Percentiles rank a stretch among this genome's conserved stretches.
Conservation (phyloP, 2,329 filamentous ascomycete genomes). For the Apiospora sp. region DNA sequence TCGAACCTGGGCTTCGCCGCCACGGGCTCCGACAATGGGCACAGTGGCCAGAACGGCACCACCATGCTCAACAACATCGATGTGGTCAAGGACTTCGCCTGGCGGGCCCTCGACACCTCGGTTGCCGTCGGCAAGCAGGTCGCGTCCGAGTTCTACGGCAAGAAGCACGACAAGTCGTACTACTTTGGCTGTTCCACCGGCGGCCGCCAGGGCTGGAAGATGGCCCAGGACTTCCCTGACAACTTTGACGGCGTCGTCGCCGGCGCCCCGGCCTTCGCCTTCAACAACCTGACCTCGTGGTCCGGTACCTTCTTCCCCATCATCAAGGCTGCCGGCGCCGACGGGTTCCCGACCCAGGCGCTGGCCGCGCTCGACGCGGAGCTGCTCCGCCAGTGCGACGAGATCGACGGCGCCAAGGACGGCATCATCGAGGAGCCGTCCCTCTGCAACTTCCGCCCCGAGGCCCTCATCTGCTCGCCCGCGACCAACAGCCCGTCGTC, state of each 20-base stretch:
- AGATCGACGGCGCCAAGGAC: slow-evolving; percentile 49
- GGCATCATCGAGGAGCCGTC: slow-evolving; percentile 49
- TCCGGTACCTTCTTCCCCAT: slow-evolving; percentile 54
- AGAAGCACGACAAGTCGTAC: slow-evolving; percentile 53
- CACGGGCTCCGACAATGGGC: slow-evolving; percentile 22
- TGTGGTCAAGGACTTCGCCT: slow-evolving; percentile 49
- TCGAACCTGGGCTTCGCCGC: slow-evolving; percentile 13
- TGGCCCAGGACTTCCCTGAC: slow-evolving; percentile 59
- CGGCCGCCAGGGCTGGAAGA: slow-evolving; percentile 64
- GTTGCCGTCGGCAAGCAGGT: slow-evolving; percentile 58
- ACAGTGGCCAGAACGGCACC: slow-evolving; percentile 22
- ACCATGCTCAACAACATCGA: slow-evolving; percentile 43
- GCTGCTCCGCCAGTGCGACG: slow-evolving; percentile 49
- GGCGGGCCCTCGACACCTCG: slow-evolving; percentile 55
- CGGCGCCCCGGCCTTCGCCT: slow-evolving; percentile 51
- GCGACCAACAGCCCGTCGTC: slow-evolving; percentile 34
- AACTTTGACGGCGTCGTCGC: slow-evolving; percentile 67
- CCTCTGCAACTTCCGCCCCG: slow-evolving; percentile 46
- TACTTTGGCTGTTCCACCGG: slow-evolving; percentile 67
- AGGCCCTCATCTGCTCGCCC: slow-evolving; percentile 42
- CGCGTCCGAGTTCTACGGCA: slow-evolving; percentile 55
- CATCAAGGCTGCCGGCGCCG: slow-evolving; percentile 44
- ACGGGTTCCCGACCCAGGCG: slow-evolving; percentile 39
- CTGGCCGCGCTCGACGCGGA: slow-evolving; percentile 44
- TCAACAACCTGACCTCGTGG: slow-evolving; percentile 44